phyloP scores from a whole-genome alignment of 257 asterid species.

The Solanum bulbocastanum region DNA sequence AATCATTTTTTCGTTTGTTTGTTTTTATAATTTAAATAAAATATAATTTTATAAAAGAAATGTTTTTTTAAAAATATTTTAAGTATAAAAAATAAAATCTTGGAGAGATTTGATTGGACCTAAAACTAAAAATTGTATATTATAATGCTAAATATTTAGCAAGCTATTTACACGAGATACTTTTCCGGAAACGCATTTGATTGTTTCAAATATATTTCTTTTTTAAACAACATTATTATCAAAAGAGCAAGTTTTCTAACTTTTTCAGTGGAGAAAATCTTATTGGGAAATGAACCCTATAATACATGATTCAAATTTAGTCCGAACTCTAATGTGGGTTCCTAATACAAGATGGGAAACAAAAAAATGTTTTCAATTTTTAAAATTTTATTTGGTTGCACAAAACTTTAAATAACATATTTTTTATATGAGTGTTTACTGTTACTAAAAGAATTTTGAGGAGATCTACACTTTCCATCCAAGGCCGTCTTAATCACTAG shows the following conservation, averaged over 20 bases:
- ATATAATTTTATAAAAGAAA: no score
- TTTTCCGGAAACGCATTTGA: not conserved
- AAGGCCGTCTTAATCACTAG: no score
- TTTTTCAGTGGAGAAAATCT: rapidly evolving
- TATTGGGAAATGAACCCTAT: no score
- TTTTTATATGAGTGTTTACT: not conserved
- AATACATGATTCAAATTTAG: no score
- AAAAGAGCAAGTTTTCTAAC: not conserved
- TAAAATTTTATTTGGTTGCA: not conserved
- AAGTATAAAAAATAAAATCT: no score
- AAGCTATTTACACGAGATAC: not conserved
- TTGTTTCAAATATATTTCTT: not conserved
- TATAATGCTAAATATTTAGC: not conserved
- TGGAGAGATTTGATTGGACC: not conserved
- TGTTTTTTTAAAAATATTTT: no score
- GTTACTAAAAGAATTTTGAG: not conserved
- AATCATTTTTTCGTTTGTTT: no score
- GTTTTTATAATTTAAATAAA: no score
- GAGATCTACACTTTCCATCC: not conserved
- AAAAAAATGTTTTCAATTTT: no score
- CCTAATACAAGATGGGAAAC: no score
- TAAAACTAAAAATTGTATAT: not conserved
- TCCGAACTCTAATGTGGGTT: no score
- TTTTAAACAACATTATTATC: not conserved
- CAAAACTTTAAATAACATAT: not conserved